Evolutionary conservation across 345 rosid species (phyloP).

Genomic region (Nasturtium officinale): DNA sequence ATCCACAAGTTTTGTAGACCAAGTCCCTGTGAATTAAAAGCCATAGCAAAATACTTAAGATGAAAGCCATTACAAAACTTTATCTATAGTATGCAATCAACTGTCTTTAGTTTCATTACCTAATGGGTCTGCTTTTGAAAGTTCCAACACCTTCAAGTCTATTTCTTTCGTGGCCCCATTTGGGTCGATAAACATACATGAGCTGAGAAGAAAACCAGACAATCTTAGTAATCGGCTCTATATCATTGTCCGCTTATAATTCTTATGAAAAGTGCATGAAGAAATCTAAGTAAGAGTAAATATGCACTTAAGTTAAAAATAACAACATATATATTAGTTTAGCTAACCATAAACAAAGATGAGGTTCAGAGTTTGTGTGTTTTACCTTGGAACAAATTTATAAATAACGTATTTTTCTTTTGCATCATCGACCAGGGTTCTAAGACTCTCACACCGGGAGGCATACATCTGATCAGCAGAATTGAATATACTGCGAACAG

Average conservation of each 20-base stretch:
- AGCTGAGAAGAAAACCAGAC: conserved; percentile 49
- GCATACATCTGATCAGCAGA: conserved; percentile 60
- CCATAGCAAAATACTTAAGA: conserved; percentile 13
- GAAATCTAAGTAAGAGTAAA: too few relatives aligned
- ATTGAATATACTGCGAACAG: conserved; percentile 70
- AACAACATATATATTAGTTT: neutral
- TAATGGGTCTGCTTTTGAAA: conserved; percentile 61
- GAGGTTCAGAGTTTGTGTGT: conserved; percentile 10
- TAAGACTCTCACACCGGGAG: conserved; percentile 65
- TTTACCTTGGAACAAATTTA: conserved; percentile 73
- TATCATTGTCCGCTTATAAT: neutral
- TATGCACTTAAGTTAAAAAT: too few relatives aligned
- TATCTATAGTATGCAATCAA: neutral
- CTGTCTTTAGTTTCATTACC: conserved; percentile 40
- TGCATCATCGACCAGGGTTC: conserved; percentile 57
- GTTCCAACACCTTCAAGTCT: conserved; percentile 59
- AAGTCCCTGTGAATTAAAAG: conserved; percentile 52
- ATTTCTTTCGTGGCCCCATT: conserved; percentile 61
- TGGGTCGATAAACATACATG: conserved; percentile 69
- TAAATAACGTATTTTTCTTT: conserved; percentile 62
- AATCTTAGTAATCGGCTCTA: conserved; percentile 17
- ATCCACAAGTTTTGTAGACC: conserved; percentile 73
- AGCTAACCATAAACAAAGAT: neutral
- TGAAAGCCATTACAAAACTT: neutral
- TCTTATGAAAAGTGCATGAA: too few relatives aligned